phyloP scores from a whole-genome alignment of 768 basidiomycete species.

The Boletellus ananiceps region DNA sequence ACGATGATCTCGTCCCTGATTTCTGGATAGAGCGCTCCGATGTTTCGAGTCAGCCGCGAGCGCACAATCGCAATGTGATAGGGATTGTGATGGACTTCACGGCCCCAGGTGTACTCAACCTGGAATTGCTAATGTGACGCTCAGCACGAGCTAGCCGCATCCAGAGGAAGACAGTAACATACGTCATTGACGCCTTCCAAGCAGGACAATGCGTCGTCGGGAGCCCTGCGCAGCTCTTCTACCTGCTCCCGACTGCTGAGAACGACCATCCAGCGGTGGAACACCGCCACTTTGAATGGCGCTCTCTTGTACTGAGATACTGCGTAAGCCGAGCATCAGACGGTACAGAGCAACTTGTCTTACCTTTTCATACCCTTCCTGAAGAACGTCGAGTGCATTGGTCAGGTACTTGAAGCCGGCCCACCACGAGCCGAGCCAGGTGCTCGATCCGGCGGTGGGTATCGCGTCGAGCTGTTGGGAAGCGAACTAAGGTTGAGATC shows the following conservation, averaged over 20 bases:
- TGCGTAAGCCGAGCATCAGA: not conserved
- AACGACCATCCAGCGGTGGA: constrained; percentile 39
- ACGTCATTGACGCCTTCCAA: constrained; percentile 32
- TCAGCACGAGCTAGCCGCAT: not conserved
- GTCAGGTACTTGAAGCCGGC: constrained; percentile 13
- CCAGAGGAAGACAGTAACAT: not conserved
- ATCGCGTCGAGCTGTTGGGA: constrained; percentile 22
- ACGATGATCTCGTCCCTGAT: constrained; percentile 41
- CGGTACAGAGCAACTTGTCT: not conserved
- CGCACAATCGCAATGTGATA: constrained; percentile 33
- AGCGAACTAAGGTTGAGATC: too few relatives aligned
- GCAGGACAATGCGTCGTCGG: constrained; percentile 36
- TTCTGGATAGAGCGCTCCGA: constrained; percentile 35
- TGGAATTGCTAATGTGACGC: not conserved
- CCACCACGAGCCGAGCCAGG: constrained; percentile 26
- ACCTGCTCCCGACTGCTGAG: constrained; percentile 26
- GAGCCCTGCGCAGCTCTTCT: too few relatives aligned
- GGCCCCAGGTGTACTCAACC: not conserved
- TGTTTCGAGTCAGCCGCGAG: constrained; percentile 34
- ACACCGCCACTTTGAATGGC: constrained; percentile 30
- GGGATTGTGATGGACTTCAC: constrained; percentile 9
- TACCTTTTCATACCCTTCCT: constrained; percentile 32
- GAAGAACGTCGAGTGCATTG: constrained; percentile 21
- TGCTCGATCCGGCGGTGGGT: constrained; percentile 27
- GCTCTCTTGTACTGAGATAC: constrained; percentile 20